A percentile compares a stretch with the other conserved stretches of the same genome.
Conservation (phyloP, 805 yeast species). For the Ogataea philodendri region DNA sequence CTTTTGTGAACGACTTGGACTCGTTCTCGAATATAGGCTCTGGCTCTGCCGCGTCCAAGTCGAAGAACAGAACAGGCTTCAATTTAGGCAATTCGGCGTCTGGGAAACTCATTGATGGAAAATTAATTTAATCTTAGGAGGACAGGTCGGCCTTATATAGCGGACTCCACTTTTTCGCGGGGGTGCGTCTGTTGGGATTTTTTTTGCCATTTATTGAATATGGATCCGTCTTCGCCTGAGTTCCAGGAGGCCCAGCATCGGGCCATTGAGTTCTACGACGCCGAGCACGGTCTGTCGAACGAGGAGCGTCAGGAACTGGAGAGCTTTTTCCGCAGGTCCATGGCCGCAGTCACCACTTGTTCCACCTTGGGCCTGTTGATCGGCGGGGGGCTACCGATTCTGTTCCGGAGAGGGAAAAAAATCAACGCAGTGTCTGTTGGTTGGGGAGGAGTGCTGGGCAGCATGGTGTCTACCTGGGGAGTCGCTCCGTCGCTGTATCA, state of each 20-base stretch:
- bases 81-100: conserved; percentile 24
- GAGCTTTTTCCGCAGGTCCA: conserved; percentile 37
- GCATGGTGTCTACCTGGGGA: conserved; percentile 33
- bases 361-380: conserved; percentile 32
- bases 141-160: background rate
- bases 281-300: conserved; percentile 42
- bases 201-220: conserved; percentile 3
- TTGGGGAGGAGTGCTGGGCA: conserved; percentile 38
- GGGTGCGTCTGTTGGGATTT: too few relatives aligned
- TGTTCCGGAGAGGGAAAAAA: conserved; percentile 35
- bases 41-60: conserved; percentile 37
- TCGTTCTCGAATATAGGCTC: conserved; percentile 28
- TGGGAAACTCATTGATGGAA: conserved; percentile 19
- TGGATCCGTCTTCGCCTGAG: conserved; percentile 16
- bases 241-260: conserved; percentile 37
- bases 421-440: conserved; percentile 42
- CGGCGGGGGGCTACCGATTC: conserved; percentile 42
- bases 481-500: conserved; percentile 31
- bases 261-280: conserved; percentile 50
- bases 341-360: conserved; percentile 36
- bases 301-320: conserved; percentile 44
- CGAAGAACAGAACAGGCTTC: conserved; percentile 40
- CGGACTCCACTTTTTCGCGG: too few relatives aligned
- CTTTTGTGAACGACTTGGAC: conserved; percentile 30
- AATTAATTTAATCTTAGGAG: too few relatives aligned